Conservation (phyloP, 2,329 filamentous ascomycete species). For the Xylariomycetidae sp. region DNA sequence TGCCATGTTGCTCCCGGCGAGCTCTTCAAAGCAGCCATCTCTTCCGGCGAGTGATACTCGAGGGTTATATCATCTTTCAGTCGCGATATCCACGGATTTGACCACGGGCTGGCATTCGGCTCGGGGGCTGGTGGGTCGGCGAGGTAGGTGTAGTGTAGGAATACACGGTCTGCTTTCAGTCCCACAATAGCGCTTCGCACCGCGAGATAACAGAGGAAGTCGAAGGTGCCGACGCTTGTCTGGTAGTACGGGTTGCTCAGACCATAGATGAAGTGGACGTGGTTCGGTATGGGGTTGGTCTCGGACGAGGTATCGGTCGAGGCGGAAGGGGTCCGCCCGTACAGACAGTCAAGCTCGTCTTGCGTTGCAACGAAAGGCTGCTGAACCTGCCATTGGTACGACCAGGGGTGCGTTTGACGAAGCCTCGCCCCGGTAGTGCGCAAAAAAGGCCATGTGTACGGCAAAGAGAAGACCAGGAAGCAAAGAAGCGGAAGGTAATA, state of each 20-base stretch:
- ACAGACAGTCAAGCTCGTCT: slow-evolving; percentile 28
- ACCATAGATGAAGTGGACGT: slow-evolving; percentile 33
- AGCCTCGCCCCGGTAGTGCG: slow-evolving; percentile 23
- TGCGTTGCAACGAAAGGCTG: slow-evolving; percentile 25
- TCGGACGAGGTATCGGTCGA: slow-evolving; percentile 5
- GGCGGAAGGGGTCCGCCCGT: slow-evolving; percentile 16
- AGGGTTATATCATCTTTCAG: slow-evolving; percentile 29
- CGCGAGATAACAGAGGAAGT: slow-evolving; percentile 32
- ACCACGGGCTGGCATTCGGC: slow-evolving; percentile 23
- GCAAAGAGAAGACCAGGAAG: slow-evolving; percentile 14
- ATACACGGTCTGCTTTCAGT: slow-evolving; percentile 29
- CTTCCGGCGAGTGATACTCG: slow-evolving; percentile 28
- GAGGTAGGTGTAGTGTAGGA: slow-evolving; percentile 33
- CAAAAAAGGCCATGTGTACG: slow-evolving; percentile 18
- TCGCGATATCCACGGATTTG: slow-evolving; percentile 31
- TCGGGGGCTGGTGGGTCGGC: slow-evolving; percentile 27
- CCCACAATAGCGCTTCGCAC: slow-evolving; percentile 31
- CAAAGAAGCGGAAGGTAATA: slow-evolving; percentile 14
- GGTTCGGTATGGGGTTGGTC: slow-evolving; percentile 29
- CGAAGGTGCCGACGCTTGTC: slow-evolving; percentile 26
- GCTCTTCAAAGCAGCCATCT: slow-evolving; percentile 21
- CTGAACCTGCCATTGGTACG: slow-evolving; percentile 28
- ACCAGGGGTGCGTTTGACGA: slow-evolving; percentile 29
- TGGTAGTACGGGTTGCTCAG: slow-evolving; percentile 28
- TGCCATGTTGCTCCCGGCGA: slow-evolving; percentile 25